A percentile compares a stretch with the other conserved stretches of the same genome.
Evolutionary conservation across 2,329 filamentous ascomycete genomes (phyloP).

Genomic region (Piedraia hortae): DNA sequence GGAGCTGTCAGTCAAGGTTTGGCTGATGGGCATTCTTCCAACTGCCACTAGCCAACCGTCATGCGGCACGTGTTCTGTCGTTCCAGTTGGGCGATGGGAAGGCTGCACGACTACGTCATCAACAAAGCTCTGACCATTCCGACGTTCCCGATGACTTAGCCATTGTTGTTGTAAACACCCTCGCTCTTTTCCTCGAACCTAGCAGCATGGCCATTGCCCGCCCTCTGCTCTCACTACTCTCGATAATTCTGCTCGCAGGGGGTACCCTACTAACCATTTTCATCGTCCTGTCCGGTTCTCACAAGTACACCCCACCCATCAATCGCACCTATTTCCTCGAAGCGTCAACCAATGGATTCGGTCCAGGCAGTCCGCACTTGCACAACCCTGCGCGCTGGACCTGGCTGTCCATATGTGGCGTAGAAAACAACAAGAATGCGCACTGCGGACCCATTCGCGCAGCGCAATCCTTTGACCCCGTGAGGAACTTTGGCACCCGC

Average conservation of each 20-base stretch:
- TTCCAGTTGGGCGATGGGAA: too few relatives aligned
- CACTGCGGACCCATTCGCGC: slow-evolving; percentile 37
- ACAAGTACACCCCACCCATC: slow-evolving; percentile 27
- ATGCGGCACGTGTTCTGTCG: too few relatives aligned
- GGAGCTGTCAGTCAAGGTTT: too few relatives aligned
- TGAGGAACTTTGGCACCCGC: slow-evolving; percentile 30
- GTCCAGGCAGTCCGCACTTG: slow-evolving; percentile 28
- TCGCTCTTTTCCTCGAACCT: too few relatives aligned
- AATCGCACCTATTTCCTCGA: slow-evolving; percentile 65
- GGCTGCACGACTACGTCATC: too few relatives aligned
- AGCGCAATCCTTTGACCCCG: slow-evolving; percentile 35
- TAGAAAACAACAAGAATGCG: slow-evolving; percentile 23
- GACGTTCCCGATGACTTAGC: too few relatives aligned
- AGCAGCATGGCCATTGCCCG: slow-evolving; percentile 17
- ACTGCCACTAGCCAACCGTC: too few relatives aligned
- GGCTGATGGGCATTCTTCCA: too few relatives aligned
- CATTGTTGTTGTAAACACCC: too few relatives aligned
- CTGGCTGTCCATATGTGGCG: slow-evolving; percentile 59
- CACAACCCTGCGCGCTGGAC: slow-evolving; percentile 52
- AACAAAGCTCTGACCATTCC: too few relatives aligned
- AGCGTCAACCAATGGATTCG: slow-evolving; percentile 46
- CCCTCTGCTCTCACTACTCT: slow-evolving; percentile 25
- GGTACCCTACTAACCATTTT: slow-evolving; percentile 37
- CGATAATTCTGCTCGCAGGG: slow-evolving; percentile 33
- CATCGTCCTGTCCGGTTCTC: slow-evolving; percentile 31